Evolutionary conservation across 2,329 filamentous ascomycete genomes (phyloP), one percentile per base, ranked within the genome.

Genomic region (Ascosphaera apis): DNA sequence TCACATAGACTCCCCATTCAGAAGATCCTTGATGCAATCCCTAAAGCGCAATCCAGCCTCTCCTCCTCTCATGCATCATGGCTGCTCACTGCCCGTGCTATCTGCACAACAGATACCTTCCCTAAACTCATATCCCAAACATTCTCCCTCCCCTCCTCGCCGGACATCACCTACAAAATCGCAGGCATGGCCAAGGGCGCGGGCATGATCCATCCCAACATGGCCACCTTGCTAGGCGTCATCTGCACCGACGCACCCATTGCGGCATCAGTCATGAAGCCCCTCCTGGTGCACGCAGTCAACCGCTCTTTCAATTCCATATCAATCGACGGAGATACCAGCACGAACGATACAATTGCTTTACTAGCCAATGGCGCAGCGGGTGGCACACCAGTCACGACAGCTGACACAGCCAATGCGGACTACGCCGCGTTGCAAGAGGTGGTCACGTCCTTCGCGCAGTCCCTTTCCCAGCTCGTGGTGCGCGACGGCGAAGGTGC

Each of bases 191-290:
- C 86, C 49, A 98, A 98, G 62, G 88, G 88, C 39, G 88, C 88
- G 3, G 88, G 88, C 50, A 98, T 98, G 88, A 92, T 98, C 54
- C 84, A 93, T 52, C 88, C 88, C 34, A 95, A 98, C 62, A 92
- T 98, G 84, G 88, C 83, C 19, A 98, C 88, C 1, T 69, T 95
- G 23, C 72, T 98, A 25, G 83, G 81, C 37, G 77, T 95, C 41
- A 68, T 95, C 48, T 83, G 81, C 48, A 98, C 88, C 11, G 88
- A 98, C 47, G 86, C 77, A 1, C 78, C 83, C 19, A 69, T 95
- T 48, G 65, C 72, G 0, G 64, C 78, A 3, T 51, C 57, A 1
- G 66, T 76, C 7, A 69, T 93, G 40, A 69, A 73, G 34, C 55
- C 65, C 0, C 65, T 88, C 11, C 73, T 95, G 32, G 71, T 66